Evolutionary conservation across 2,329 filamentous ascomycete genomes (phyloP).

Genomic region (Ramularia endophylla): DNA sequence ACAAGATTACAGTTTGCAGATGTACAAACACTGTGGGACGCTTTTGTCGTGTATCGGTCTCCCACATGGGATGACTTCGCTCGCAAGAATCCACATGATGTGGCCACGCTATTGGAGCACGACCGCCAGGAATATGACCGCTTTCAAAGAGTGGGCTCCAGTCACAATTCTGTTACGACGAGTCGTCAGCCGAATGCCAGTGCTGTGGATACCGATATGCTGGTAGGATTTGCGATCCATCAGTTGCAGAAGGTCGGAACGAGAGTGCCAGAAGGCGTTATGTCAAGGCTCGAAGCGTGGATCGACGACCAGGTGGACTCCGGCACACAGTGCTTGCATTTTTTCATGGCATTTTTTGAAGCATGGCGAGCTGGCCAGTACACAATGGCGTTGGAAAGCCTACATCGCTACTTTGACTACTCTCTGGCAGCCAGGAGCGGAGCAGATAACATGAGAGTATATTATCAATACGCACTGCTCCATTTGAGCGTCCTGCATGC

Average conservation of each 20-base stretch:
- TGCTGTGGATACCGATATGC: constrained; percentile 26
- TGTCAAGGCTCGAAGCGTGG: constrained; percentile 55
- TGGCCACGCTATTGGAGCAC: constrained; percentile 7
- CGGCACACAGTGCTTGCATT: constrained; percentile 25
- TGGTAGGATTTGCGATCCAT: constrained; percentile 83
- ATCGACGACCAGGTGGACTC: constrained; percentile 22
- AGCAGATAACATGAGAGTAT: constrained; percentile 38
- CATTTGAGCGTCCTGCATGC: constrained; percentile 91
- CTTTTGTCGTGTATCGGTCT: constrained; percentile 74
- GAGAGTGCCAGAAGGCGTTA: constrained; percentile 69
- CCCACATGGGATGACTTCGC: constrained; percentile 61
- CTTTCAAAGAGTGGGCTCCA: too few relatives aligned
- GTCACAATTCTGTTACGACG: too few relatives aligned
- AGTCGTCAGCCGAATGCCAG: constrained; percentile 17
- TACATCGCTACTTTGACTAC: constrained; percentile 96
- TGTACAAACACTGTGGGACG: constrained; percentile 70
- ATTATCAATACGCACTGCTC: constrained; percentile 91
- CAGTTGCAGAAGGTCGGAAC: constrained; percentile 79
- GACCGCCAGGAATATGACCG: too few relatives aligned
- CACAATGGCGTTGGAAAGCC: constrained; percentile 77
- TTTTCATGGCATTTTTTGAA: constrained; percentile 62
- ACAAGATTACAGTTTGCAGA: constrained; percentile 74
- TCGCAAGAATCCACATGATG: constrained; percentile 44
- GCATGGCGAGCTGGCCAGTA: constrained; percentile 90
- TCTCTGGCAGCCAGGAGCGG: constrained; percentile 42